Conservation (phyloP, 2,329 filamentous ascomycete species). For the Aspergillus ruber region DNA sequence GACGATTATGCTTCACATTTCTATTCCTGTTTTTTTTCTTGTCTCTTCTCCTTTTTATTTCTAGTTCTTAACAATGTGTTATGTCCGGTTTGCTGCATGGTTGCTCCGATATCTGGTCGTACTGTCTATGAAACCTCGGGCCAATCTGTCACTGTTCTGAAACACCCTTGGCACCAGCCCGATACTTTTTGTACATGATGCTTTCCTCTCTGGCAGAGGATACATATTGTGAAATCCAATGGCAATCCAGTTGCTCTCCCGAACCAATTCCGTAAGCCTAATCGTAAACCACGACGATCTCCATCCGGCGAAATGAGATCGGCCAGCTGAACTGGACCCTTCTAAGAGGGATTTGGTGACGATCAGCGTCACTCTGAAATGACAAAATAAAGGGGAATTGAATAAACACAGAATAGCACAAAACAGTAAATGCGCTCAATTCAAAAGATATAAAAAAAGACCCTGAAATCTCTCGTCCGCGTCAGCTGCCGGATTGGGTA, state of each 20-base stretch:
- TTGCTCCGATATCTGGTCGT: not conserved
- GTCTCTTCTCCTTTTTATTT: not conserved
- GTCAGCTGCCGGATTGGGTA: not conserved
- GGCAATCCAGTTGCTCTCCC: not conserved
- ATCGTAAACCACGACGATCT: not conserved
- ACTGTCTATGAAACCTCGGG: not conserved
- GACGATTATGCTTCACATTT: not conserved
- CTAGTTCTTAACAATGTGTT: not conserved
- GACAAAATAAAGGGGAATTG: too few species aligned
- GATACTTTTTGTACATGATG: too few species aligned
- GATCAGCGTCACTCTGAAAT: not conserved
- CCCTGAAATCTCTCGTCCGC: constrained; percentile 1
- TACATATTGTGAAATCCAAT: too few species aligned
- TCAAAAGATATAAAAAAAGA: not conserved
- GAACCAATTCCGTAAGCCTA: not conserved
- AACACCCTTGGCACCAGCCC: too few species aligned
- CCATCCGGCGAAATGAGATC: not conserved
- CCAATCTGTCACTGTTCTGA: too few species aligned
- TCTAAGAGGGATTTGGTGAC: not conserved
- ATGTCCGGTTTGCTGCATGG: not conserved
- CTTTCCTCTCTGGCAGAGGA: too few species aligned
- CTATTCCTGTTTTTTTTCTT: not conserved
- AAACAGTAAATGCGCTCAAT: not conserved
- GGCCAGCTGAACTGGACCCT: not conserved
- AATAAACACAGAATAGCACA: not conserved